A percentile compares a stretch with the other conserved stretches of the same genome.
Evolutionary conservation across 257 asterid species (phyloP).

Genomic region (Forsythia suspensa): DNA sequence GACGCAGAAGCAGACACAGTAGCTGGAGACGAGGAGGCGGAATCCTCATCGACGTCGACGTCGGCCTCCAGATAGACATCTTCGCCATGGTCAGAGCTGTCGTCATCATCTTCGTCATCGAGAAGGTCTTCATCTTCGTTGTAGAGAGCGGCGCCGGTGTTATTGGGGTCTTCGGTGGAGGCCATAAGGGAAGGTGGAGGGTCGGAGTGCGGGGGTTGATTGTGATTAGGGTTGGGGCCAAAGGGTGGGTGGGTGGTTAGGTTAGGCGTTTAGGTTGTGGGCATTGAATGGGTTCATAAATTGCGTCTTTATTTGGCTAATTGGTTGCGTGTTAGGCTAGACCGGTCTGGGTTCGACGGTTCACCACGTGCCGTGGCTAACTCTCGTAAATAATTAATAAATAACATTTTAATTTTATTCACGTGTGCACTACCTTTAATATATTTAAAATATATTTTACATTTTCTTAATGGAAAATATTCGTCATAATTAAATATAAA

Average conservation of each 20-base stretch:
- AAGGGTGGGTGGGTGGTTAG: background rate
- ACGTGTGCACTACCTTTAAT: background rate
- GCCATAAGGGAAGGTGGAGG: slow-evolving; percentile 15
- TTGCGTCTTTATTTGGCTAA: slow-evolving; percentile 3
- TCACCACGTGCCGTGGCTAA: slow-evolving; percentile 25
- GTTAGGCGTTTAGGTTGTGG: slow-evolving; percentile 19
- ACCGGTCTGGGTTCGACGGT: slow-evolving; percentile 21
- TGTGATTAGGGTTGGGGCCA: background rate
- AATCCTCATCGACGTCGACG: slow-evolving; percentile 66
- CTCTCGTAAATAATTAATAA: background rate
- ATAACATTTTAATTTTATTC: background rate
- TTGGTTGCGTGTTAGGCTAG: slow-evolving; percentile 16
- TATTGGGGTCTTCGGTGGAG: slow-evolving; percentile 26
- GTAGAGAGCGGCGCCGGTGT: slow-evolving; percentile 31
- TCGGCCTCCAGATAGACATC: slow-evolving; percentile 35
- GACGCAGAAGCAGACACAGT: slow-evolving; percentile 26
- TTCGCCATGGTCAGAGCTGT: slow-evolving; percentile 43
- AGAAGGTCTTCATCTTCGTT: slow-evolving; percentile 53
- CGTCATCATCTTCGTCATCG: slow-evolving; percentile 48
- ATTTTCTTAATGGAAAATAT: too few species aligned
- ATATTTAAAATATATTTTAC: too few species aligned
- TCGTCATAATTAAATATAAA: too few species aligned
- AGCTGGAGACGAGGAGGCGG: slow-evolving; percentile 57
- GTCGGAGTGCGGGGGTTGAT: background rate
- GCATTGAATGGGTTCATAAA: background rate